Evolutionary conservation across 2,329 filamentous ascomycete species (phyloP).

Genomic region (Penicillium sclerotiorum): DNA sequence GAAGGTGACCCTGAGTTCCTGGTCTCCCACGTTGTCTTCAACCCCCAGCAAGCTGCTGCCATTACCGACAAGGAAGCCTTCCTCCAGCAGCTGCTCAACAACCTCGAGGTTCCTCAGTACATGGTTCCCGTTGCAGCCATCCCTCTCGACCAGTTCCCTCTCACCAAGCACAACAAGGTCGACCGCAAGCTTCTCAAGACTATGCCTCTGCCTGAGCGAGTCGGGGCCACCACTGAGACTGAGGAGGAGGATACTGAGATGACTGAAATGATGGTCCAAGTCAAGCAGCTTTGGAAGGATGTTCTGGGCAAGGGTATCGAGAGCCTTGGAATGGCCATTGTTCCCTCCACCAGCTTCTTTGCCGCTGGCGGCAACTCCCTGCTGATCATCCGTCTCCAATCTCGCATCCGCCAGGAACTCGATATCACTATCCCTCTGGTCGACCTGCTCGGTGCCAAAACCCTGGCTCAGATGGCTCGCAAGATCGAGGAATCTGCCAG

Average conservation of each 20-base stretch:
- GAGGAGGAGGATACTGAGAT: background rate
- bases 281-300: background rate
- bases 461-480: too few relatives aligned
- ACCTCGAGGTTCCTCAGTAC: too few relatives aligned
- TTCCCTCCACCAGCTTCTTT: background rate
- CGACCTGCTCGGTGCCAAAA: background rate
- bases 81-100: background rate
- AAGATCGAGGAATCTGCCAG: too few relatives aligned
- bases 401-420: background rate
- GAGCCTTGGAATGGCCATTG: too few relatives aligned
- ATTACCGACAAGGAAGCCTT: background rate
- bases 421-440: background rate
- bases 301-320: background rate
- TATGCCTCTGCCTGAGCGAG: background rate
- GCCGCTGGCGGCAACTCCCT: background rate
- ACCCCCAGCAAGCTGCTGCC: background rate
- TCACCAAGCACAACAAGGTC: background rate
- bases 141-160: background rate
- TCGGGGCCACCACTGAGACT: background rate
- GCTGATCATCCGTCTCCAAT: background rate
- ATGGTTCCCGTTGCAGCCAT: background rate
- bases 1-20: background rate
- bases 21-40: background rate
- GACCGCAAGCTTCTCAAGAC: background rate
- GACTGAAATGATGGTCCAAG: background rate